These are phyloP conservation scores for Tetraselmis chui DNA, from an alignment of 139 green algal species.

Conservation along the genomic window DNA sequence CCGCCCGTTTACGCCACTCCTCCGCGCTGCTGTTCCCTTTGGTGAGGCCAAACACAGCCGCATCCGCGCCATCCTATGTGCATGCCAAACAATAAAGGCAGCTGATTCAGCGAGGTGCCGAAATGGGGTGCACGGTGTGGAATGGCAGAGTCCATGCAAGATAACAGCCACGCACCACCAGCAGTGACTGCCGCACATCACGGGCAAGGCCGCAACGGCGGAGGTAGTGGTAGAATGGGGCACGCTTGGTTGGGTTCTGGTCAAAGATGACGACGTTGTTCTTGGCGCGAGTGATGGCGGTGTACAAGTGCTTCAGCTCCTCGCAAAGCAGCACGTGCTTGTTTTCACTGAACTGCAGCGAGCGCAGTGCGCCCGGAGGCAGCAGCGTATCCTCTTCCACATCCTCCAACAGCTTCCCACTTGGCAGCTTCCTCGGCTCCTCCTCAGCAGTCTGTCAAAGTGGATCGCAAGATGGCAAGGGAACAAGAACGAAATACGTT, in stretches of 20 bases:
- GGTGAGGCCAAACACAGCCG: conserved; percentile 19
- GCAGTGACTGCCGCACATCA: conserved; percentile 8
- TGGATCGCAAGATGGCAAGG: too few species aligned
- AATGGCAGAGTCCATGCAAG: not conserved
- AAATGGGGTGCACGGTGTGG: not conserved
- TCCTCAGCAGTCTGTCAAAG: conserved; percentile 3
- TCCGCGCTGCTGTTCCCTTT: conserved; percentile 10
- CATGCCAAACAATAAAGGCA: not conserved
- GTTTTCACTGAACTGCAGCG: conserved; percentile 17
- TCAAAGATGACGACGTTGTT: conserved; percentile 62
- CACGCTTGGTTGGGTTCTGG: conserved; percentile 22
- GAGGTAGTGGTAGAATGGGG: conserved; percentile 35
- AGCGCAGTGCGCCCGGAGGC: conserved; percentile 1
- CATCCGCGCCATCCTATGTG: conserved; percentile 23
- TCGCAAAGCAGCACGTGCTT: conserved; percentile 53
- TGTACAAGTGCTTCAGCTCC: conserved; percentile 78
- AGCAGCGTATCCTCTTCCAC: not conserved
- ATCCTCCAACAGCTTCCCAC: not conserved
- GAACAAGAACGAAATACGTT: too few species aligned
- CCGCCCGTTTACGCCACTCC: conserved; percentile 27
- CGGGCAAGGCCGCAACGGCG: conserved; percentile 21
- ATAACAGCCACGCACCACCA: conserved; percentile 7
- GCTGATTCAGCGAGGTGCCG: not conserved
- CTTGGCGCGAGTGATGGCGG: conserved; percentile 64
- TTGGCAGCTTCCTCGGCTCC: not conserved